Percentiles rank a stretch among this genome's conserved stretches.
phyloP scores from a whole-genome alignment of 78 protist species.

The Speleostelium caveatum region DNA sequence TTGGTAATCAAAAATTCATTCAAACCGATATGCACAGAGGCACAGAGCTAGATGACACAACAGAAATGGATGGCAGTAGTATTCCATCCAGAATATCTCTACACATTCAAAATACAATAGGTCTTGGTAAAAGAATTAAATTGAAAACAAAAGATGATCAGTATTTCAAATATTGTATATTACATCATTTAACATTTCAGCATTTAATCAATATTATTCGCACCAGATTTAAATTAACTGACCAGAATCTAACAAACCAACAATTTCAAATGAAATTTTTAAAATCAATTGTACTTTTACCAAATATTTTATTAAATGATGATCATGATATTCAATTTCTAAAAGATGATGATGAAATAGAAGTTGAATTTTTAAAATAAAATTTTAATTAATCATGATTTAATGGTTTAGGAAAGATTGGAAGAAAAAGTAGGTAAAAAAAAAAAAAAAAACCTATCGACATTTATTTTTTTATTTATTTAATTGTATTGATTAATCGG shows the following conservation, averaged over 20 bases:
- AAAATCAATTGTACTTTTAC: constrained; percentile 27
- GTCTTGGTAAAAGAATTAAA: constrained; percentile 13
- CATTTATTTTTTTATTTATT: no score
- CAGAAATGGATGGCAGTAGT: no score
- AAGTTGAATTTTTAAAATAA: constrained; percentile 1
- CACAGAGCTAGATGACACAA: no score
- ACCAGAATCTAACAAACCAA: background rate
- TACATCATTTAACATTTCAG: constrained; percentile 15
- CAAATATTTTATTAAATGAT: constrained; percentile 17
- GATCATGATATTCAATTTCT: constrained; percentile 36
- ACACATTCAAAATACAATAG: background rate
- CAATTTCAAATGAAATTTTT: constrained; percentile 18
- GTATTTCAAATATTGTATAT: constrained; percentile 13
- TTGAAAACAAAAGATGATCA: background rate
- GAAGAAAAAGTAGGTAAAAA: no score
- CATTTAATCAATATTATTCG: constrained; percentile 18
- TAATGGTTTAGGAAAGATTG: no score
- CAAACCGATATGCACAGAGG: background rate
- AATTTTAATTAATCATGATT: no score
- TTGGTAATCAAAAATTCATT: background rate
- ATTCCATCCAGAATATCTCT: no score
- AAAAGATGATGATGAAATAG: constrained; percentile 46
- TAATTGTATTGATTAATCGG: no score
- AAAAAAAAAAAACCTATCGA: no score
- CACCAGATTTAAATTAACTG: constrained; percentile 11